Conservation (phyloP, 169 alveolate genomes). For the Cryptosporidium baileyi region DNA sequence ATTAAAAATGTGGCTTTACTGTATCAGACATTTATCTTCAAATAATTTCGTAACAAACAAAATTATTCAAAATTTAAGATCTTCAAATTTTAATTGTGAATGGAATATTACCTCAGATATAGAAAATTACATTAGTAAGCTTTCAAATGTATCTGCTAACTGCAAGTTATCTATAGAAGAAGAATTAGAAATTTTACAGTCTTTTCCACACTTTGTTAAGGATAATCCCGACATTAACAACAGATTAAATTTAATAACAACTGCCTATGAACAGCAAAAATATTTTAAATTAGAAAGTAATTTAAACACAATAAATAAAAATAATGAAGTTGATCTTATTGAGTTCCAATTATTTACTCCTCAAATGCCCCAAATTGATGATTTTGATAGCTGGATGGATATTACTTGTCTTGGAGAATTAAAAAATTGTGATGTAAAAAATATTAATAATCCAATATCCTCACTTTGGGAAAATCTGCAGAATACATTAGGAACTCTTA, state of each 20-base stretch:
- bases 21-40: conserved; percentile 45
- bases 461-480: conserved; percentile 54
- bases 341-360: conserved; percentile 56
- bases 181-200: conserved; percentile 73
- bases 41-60: background rate
- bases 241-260: conserved; percentile 69
- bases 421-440: conserved; percentile 9
- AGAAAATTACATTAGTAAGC: conserved; percentile 49
- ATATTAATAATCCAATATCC: background rate
- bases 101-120: conserved; percentile 73
- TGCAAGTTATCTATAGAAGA: conserved; percentile 76
- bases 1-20: conserved; percentile 71
- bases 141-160: conserved; percentile 75
- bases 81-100: background rate
- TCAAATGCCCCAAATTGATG: conserved; percentile 70
- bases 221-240: conserved; percentile 72
- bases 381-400: conserved; percentile 71
- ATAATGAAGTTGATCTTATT: background rate
- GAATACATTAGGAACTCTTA: conserved; percentile 44
- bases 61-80: background rate
- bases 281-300: background rate
- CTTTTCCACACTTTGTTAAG: conserved; percentile 75
- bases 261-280: conserved; percentile 9
- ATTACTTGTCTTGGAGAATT: conserved; percentile 37
- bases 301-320: background rate